Conservation (phyloP, 768 basidiomycete genomes). For the Naematelia encephala region DNA sequence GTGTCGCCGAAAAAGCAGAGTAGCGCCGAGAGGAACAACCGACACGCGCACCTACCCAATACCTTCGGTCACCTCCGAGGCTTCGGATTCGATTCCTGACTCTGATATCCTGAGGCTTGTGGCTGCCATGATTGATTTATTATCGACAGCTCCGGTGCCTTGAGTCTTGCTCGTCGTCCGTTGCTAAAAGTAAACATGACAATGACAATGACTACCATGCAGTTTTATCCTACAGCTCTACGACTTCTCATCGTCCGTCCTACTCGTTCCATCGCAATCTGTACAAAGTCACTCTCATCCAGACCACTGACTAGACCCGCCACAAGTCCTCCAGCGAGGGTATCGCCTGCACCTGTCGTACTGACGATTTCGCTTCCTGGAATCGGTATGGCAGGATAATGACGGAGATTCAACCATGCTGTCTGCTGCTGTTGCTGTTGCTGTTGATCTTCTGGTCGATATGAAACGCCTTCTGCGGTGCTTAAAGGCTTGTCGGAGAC, state of each 20-base stretch:
- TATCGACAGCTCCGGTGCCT: too few relatives aligned
- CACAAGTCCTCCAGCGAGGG: constrained; percentile 78
- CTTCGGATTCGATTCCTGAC: too few relatives aligned
- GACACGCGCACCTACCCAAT: too few relatives aligned
- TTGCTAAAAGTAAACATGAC: too few relatives aligned
- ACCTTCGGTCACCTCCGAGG: too few relatives aligned
- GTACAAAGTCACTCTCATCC: constrained; percentile 27
- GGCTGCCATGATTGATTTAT: too few relatives aligned
- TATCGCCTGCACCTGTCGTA: constrained; percentile 90
- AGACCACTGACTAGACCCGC: constrained; percentile 56
- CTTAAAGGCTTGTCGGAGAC: constrained; percentile 1
- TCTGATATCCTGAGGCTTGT: too few relatives aligned
- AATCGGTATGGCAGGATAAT: constrained; percentile 63
- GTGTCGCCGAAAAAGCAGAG: not conserved
- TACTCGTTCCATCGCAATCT: constrained; percentile 27
- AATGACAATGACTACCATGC: too few relatives aligned
- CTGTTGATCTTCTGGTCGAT: not conserved
- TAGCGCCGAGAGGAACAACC: too few relatives aligned
- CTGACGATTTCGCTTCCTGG: constrained; percentile 56
- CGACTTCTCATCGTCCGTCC: constrained; percentile 26
- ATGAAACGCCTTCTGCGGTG: not conserved
- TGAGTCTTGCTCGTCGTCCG: too few relatives aligned
- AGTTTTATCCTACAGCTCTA: constrained; percentile 33
- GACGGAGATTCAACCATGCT: constrained; percentile 67
- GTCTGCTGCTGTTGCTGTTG: too few relatives aligned